Evolutionary conservation across 306 rosid genomes (phyloP), one percentile per base, ranked within the genome.

Genomic region (Coriaria nepalensis): DNA sequence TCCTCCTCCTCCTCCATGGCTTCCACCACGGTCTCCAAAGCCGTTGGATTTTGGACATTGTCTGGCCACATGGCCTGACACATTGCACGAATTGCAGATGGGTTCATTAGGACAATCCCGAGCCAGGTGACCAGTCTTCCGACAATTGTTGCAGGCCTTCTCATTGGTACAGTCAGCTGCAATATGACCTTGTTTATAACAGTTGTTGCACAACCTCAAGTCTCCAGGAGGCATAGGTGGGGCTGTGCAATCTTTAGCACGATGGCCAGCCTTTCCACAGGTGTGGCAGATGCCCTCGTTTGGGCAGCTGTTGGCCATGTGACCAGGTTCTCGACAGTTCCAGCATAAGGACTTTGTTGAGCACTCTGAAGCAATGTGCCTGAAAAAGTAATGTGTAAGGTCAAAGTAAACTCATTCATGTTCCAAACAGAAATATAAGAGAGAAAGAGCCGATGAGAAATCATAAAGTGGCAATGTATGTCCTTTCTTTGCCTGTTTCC

Each of bases 301-400:
- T 6, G 94, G 82, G 66, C 98, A 90, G 71, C 47, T 71, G 52
- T 71, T 85, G 13, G 98, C 98, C 95, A 90, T 69, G 80, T 90
- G 97, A 11, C 97, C 97, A 13, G 95, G 84, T 67, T 90, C 97
- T 40, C 94, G 79, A 63, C 97, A 90, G 57, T 90, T 90, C 98
- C 98, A 90, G 69, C 95, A 90, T 53, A 90, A 75, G 0, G 98
- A 81, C 59, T 90, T 90, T 6, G 95, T 85, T 52, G 92, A 70
- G 65, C 98, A 90, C 72, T 90, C 98, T 11, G 95, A 79, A 67
- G 94, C 95, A 66, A 90, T 79, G 75, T 90, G 98, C 81, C 98
- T 90, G 57, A 20, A 33, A 43, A 70, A 46, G 55, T 48, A 67
- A 45, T n/a, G 8, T 20, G 29, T 20, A 20, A 20, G 29, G 29